Base-by-base conservation (phyloP, 805 yeast genomes). In the Metschnikowia amazonensis region DNA sequence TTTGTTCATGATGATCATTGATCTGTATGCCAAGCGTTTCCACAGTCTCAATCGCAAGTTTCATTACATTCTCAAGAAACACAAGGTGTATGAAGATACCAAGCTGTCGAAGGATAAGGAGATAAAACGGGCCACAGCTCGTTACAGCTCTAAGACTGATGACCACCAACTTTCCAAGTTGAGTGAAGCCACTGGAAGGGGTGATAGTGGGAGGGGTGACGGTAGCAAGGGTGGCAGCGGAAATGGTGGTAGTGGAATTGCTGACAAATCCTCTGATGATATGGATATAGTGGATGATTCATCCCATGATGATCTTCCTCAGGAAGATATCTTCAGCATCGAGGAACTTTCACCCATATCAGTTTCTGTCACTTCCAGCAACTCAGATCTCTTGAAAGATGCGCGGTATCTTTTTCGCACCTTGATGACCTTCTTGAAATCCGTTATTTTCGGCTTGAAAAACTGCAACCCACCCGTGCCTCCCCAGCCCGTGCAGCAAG, bases 361-460 rank as follows among this genome's bases (percentile, higher is more conserved):
- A 20, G 64, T 84, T 1, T 66, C 79, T 8, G 79, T 79, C 30
- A 27, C 44, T 7, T 43, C 55, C 4, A 67, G 65, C 9, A 69
- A 73, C 17, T 69, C 79, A 25, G 92, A 86, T 52, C 87, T 90
- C 11, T 69, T 88, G 43, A 89, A 89, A 56, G 97, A 90, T 60
- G 92, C 97, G 1, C 79, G 95, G 36, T 87, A 86, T 56, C 68
- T 94, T 25, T 89, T 89, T 76, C 80, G 92, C 52, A 89, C 96
- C 4, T 69, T 95, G 44, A 80, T 94, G 84, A 86, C 90, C 4
- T 94, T 94, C 60, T 70, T 94, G 58, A 89, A 90, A 61, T 87
- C 97, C 0, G 86, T 89, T 35, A 85, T 92, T 57, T 87, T 84
- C 64, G 96, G 96, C 3, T 71, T 95, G 53, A 89, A 89, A 60